Evolutionary conservation across 768 basidiomycete species (phyloP), one percentile per base, ranked within the genome.

Genomic region (Phlegmacium glaucopus): DNA sequence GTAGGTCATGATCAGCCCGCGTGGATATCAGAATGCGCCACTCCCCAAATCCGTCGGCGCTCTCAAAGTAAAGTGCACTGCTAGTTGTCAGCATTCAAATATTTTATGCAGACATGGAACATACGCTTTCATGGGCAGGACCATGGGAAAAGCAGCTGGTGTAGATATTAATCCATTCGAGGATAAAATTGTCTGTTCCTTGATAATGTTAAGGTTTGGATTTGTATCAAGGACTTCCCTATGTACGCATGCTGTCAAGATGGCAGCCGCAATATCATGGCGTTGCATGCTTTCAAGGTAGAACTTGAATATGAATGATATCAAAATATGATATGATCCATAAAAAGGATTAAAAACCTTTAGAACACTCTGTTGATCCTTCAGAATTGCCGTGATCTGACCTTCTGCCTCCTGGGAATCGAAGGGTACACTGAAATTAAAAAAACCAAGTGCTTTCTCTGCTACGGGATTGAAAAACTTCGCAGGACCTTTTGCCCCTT

Each of bases 1-100:
- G 72, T 3, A 86, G 58, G 48, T 79, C 71, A 12, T 62, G 62
- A 42, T 76, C 71, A 0, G 80, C 82, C 15, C 72, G 65, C 0
- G 69, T 72, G 6, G 78, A 75, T 5, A 85, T 75, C 13, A 82
- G 61, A 41, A 87, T 76, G 0, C 66, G 65, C 86, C 85, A 87
- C 17, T 76, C 72, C 3, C 86, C 85, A 36, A 86, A 83, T 0
- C 78, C 79, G 8, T 76, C 69, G 0, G 76, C 72, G 34, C 71
- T 79, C 18, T 82, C 77, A 48, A 83, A 82, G 58, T 82, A 75
- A 1, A 83, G 61, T 0, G 79, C 80, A 4, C 70, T 74, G 47
- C 13, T 27, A 15, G 13, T 8, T 12, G 16, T 15, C 22, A 9
- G 25, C 10, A 35, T 18, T 27, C 25, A 35, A 11, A 6, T 9